Base-by-base conservation (phyloP, 768 basidiomycete genomes). In the Strobilomyces dryophilus region DNA sequence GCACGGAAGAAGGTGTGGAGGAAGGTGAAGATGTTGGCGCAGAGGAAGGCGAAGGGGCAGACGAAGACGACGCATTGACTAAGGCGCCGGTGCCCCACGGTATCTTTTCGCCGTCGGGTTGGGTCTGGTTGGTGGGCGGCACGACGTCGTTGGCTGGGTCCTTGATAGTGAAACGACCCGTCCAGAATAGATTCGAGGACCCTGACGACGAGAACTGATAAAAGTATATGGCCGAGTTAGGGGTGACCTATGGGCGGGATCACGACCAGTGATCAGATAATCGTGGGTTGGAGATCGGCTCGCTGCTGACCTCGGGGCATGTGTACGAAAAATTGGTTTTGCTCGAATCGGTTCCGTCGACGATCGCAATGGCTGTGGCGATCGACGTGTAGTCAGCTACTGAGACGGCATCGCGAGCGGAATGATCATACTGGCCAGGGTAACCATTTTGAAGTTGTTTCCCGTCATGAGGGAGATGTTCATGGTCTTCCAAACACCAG, bases 381-480 rank as follows among this genome's bases (percentile, higher is more conserved):
- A 20, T 36, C 1, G 29, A 21, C 29, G 27, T 8, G 8, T 8
- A 27, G 8, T 27, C 8, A 27, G 27, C 27, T 8, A 8, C 26
- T 31, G 4, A 18, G 6, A 15, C 10, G 21, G 4, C 14, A 42
- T 45, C 14, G 32, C 46, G 15, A 44, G 21, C 4, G 21, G 27
- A 45, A 35, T 8, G 11, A 35, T 34, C 17, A 54, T 57, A 89
- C 87, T 82, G 12, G 83, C 80, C 52, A 92, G 57, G 59, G 76
- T 79, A 37, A 81, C 63, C 89, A 92, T 92, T 36, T 76, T 56
- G 47, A 77, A 69, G 71, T 93, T 92, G 63, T 77, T 65, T 5
- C 90, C 91, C 1, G 86, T 84, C 89, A 89, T 92, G 66, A 92
- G 79, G 66, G 89, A 74, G 52, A 93, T 87, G 56, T 76, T 71